These are phyloP conservation scores for Penicillium sp. DNA, from an alignment of 2,329 filamentous ascomycete species.

Conservation along the genomic window DNA sequence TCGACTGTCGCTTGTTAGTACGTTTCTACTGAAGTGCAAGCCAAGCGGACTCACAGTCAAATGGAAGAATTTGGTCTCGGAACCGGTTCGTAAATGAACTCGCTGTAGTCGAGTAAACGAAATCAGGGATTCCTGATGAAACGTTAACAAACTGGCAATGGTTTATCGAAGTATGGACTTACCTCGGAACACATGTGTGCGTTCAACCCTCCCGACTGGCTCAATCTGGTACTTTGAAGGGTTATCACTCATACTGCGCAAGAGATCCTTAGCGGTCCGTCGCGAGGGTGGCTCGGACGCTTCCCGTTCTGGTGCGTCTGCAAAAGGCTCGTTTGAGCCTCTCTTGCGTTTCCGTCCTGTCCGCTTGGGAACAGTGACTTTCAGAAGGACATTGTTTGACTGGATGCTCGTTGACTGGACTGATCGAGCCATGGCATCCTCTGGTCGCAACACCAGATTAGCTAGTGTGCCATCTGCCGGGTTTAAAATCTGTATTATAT, in stretches of 20 bases:
- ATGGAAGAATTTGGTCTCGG: conserved; percentile 66
- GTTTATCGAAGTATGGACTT: conserved; percentile 14
- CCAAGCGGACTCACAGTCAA: conserved; percentile 57
- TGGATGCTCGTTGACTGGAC: conserved; percentile 71
- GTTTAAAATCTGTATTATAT: conserved; percentile 43
- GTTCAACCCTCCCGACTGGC: conserved; percentile 67
- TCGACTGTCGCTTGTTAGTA: conserved; percentile 42
- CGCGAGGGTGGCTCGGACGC: conserved; percentile 17
- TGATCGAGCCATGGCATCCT: conserved; percentile 75
- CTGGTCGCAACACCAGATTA: conserved; percentile 73
- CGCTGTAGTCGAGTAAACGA: conserved; percentile 71
- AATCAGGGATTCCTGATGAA: conserved; percentile 68
- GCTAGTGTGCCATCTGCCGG: conserved; percentile 49
- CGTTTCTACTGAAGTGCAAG: not conserved
- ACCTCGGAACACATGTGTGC: conserved; percentile 83
- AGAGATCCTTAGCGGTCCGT: conserved; percentile 25
- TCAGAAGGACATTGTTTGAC: conserved; percentile 81
- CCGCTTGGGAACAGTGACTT: conserved; percentile 79
- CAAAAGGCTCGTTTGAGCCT: conserved; percentile 67
- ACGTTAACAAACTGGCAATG: not conserved
- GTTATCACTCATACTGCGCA: conserved; percentile 66
- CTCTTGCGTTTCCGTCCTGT: conserved; percentile 83
- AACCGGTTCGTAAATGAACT: conserved; percentile 70
- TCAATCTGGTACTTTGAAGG: conserved; percentile 64
- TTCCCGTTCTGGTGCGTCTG: conserved; percentile 39